phyloP scores from a whole-genome alignment of 1,139 yeast genomes.

The Hyphopichia buzzinii region DNA sequence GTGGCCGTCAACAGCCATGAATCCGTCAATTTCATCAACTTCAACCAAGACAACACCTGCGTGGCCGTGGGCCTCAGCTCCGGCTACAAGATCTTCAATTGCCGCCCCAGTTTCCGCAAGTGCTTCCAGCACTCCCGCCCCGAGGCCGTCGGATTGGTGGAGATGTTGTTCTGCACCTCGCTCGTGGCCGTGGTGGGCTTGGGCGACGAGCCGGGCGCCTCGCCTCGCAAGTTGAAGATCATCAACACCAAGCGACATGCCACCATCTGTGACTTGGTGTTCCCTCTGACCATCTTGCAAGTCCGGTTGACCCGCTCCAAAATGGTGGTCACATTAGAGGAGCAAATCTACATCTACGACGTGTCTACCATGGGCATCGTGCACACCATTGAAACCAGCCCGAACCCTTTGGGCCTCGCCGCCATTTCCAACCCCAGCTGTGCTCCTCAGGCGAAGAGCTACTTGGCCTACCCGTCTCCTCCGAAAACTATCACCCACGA shows the following conservation, averaged over 20 bases:
- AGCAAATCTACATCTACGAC: conserved; percentile 87
- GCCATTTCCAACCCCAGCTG: conserved; percentile 61
- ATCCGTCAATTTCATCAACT: conserved; percentile 59
- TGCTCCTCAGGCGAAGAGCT: conserved; percentile 48
- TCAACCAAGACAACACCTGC: conserved; percentile 90
- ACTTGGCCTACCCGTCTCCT: conserved; percentile 87
- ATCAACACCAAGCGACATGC: conserved; percentile 75
- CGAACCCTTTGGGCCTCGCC: conserved; percentile 61
- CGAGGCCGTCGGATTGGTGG: conserved; percentile 71
- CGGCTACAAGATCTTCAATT: conserved; percentile 84
- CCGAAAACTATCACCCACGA: conserved; percentile 50
- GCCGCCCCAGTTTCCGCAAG: conserved; percentile 79
- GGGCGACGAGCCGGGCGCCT: conserved; percentile 77
- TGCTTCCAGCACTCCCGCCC: conserved; percentile 54
- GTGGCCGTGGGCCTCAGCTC: conserved; percentile 74
- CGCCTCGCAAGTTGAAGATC: conserved; percentile 79
- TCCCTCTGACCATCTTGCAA: conserved; percentile 77
- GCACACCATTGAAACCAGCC: conserved; percentile 82
- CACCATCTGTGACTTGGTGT: conserved; percentile 82
- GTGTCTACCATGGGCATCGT: conserved; percentile 81
- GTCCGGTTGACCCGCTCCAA: conserved; percentile 76
- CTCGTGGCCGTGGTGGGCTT: conserved; percentile 82
- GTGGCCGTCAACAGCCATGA: conserved; percentile 8
- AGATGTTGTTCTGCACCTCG: conserved; percentile 90
- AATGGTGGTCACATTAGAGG: conserved; percentile 74